Percentiles rank a stretch among this genome's conserved stretches.
phyloP scores from a whole-genome alignment of 2,329 filamentous ascomycete species.

The Penicillium glabrum region DNA sequence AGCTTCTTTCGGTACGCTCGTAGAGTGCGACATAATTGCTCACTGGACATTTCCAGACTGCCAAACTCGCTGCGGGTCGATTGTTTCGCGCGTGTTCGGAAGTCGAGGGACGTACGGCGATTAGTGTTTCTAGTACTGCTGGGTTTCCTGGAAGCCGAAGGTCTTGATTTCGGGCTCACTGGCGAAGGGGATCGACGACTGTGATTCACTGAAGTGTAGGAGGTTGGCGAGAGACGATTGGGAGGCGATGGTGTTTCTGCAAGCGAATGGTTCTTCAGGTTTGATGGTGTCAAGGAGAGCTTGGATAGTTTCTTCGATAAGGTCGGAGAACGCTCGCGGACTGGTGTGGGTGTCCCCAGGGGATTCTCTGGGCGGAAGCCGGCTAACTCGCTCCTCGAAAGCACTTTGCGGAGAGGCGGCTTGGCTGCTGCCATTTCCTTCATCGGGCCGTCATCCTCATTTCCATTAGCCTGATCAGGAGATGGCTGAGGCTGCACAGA shows the following conservation, averaged over 20 bases:
- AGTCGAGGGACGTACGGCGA: constrained; percentile 52
- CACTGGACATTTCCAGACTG: constrained; percentile 53
- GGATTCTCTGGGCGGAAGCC: constrained; percentile 63
- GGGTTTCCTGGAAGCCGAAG: constrained; percentile 27
- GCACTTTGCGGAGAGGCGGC: constrained; percentile 77
- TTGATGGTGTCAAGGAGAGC: constrained; percentile 45
- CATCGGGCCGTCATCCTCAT: constrained; percentile 40
- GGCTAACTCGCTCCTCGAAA: constrained; percentile 83
- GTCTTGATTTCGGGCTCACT: constrained; percentile 33
- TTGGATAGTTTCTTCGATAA: constrained; percentile 57
- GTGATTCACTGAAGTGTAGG: constrained; percentile 25
- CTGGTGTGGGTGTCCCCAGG: constrained; percentile 42
- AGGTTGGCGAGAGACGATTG: constrained; percentile 33
- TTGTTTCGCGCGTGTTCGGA: constrained; percentile 48
- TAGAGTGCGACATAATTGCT: constrained; percentile 58
- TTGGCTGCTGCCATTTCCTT: constrained; percentile 57
- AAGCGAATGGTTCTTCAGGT: constrained; percentile 30
- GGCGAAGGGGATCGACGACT: constrained; percentile 41
- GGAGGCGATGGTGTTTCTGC: constrained; percentile 34
- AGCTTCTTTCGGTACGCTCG: constrained; percentile 61
- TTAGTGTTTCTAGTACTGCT: constrained; percentile 31
- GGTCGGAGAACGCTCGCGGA: constrained; percentile 49
- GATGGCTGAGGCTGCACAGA: constrained; percentile 34
- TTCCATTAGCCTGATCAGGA: constrained; percentile 30
- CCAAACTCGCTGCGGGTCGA: constrained; percentile 44